Percentiles rank a stretch among this genome's conserved stretches.
These are phyloP conservation scores for Limnanthes douglasii DNA, from an alignment of 345 rosid genomes.

Conservation along the genomic window DNA sequence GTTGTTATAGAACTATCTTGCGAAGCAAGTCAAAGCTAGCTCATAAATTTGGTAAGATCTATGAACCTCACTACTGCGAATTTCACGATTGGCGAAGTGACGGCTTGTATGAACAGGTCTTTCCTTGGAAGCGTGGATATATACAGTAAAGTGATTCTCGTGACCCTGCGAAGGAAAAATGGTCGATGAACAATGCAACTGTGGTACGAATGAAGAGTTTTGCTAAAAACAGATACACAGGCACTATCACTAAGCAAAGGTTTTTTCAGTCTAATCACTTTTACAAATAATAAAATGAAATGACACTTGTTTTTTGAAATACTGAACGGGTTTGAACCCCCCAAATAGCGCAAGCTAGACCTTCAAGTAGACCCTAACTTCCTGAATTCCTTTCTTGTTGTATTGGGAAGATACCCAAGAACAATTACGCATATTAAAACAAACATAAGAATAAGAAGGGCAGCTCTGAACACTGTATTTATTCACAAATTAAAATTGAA, in stretches of 20 bases:
- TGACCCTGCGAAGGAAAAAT: constrained; percentile 38
- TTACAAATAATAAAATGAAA: too few species aligned
- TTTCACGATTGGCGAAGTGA: constrained; percentile 56
- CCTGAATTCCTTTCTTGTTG: background rate
- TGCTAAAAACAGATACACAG: background rate
- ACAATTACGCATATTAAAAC: too few species aligned
- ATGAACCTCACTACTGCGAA: constrained; percentile 57
- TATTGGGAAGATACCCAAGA: too few species aligned
- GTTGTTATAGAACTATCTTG: too few species aligned
- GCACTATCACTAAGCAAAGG: too few species aligned
- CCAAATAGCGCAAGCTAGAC: background rate
- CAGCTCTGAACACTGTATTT: too few species aligned
- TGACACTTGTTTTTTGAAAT: too few species aligned
- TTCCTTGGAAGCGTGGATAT: constrained; percentile 66
- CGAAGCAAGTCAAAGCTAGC: too few species aligned
- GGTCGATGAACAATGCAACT: constrained; percentile 4
- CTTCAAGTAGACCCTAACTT: background rate
- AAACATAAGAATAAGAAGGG: too few species aligned
- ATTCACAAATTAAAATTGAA: background rate
- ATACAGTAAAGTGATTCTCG: constrained; percentile 63
- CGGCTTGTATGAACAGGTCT: constrained; percentile 64
- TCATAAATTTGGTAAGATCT: too few species aligned
- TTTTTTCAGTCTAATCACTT: too few species aligned
- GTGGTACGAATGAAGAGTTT: too few species aligned
- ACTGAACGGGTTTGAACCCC: background rate